Base-by-base conservation (phyloP, 2,329 filamentous ascomycete species). In the Cryphonectria japonica region DNA sequence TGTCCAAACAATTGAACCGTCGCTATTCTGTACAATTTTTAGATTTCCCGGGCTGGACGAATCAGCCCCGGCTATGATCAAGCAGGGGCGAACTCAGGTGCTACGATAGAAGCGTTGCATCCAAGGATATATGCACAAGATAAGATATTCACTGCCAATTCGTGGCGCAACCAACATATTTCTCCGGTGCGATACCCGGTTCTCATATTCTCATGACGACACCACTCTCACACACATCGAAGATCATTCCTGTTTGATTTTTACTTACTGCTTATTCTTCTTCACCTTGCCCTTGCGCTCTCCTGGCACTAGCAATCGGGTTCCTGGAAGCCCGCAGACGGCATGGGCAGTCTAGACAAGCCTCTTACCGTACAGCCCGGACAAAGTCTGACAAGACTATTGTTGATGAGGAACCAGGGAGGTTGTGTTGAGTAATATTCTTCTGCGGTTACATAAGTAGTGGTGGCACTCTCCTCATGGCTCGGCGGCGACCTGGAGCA, bases 131-230 rank as follows among this genome's bases (percentile, higher is more conserved):
- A 8, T 60, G 50, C 22, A 43, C 16, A 8, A 59, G 65, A 67
- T 67, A 67, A 67, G 65, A 39, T 67, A 29, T 67, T 11, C 39
- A n/a, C 9, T 52, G 34, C 65, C 65, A 59, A 67, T 67, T 67
- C 65, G 65, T 54, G 41, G 52, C 59, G 16, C 32, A 29, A 32
- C 16, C 57, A 13, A 34, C 19, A 19, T 34, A 39, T 34, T 39
- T 39, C 34, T 37, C 32, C 34, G 34, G 34, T 61, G 59, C 32
- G 22, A 61, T 61, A 14, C 22, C 26, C 59, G 59, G 59, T 37
- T 59, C 32, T 43, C 46, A 54, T 2, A 29, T n/a, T 39, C 54
- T 59, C 37, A 46, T 67, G 65, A 67, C 65, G 65, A 67, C 65
- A 59, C 65, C 29, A 67, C 34, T 59, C 26, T 26, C 65, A 1